Evolutionary conservation across 495 filamentous ascomycete species (phyloP).

Genomic region (Neurospora sp.): DNA sequence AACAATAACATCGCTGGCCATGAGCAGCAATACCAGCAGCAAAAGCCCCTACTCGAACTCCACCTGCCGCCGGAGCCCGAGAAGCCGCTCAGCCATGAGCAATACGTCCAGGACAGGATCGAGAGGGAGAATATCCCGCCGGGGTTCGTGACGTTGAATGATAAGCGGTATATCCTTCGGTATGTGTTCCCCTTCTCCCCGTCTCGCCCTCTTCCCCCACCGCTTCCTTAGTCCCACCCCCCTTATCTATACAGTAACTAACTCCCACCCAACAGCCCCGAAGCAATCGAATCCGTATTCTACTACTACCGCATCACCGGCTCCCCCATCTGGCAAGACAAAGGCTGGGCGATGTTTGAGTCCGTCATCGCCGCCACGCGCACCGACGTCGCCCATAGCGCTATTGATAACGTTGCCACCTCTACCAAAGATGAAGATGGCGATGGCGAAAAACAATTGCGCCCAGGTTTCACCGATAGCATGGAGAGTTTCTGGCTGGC

Average conservation of each 20-base stretch:
- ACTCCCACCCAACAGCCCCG: too few relatives aligned
- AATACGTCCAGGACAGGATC: conserved; percentile 52
- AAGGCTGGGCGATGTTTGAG: conserved; percentile 90
- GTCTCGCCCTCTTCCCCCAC: too few relatives aligned
- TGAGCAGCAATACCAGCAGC: conserved; percentile 9
- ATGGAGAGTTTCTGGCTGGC: conserved; percentile 61
- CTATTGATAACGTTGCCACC: conserved; percentile 56
- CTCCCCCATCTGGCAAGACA: conserved; percentile 66
- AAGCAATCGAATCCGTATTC: conserved; percentile 92
- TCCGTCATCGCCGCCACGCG: conserved; percentile 56
- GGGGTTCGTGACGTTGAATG: conserved; percentile 52
- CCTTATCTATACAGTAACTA: too few relatives aligned
- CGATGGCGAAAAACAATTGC: neutral
- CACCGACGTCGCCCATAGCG: conserved; percentile 57
- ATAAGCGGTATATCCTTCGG: conserved; percentile 66
- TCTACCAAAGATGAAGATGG: conserved; percentile 25
- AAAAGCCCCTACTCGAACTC: conserved; percentile 15
- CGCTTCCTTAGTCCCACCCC: too few relatives aligned
- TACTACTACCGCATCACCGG: conserved; percentile 92
- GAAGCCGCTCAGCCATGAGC: conserved; percentile 47
- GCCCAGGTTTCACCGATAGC: conserved; percentile 25
- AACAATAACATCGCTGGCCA: conserved; percentile 5
- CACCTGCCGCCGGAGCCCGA: conserved; percentile 16
- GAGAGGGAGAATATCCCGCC: conserved; percentile 50
- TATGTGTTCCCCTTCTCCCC: conserved; percentile 20